A percentile compares a stretch with the other conserved stretches of the same genome.
Conservation (phyloP, 345 rosid species). For the Isatis tinctoria region DNA sequence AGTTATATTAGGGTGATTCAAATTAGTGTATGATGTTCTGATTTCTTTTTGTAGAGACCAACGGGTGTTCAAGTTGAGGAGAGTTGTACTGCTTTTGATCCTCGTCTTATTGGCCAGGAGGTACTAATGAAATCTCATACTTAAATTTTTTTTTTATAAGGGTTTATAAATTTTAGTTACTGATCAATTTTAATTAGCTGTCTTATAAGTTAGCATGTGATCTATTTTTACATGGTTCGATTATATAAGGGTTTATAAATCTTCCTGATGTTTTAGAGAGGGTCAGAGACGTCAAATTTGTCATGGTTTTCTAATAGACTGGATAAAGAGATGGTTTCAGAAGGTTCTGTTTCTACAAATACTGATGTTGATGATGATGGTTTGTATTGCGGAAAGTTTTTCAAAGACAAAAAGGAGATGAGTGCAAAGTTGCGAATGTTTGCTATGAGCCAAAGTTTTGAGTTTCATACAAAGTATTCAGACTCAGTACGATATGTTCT, state of each 20-base stretch:
- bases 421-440: background rate
- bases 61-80: no score
- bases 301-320: background rate
- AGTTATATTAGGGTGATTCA: no score
- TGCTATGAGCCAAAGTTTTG: background rate
- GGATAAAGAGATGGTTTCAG: background rate
- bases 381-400: background rate
- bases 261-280: background rate
- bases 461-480: background rate
- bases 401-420: background rate
- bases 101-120: no score
- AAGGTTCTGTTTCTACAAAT: background rate
- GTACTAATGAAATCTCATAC: no score
- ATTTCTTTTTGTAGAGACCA: no score
- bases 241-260: no score
- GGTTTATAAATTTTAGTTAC: background rate
- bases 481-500: background rate
- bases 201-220: background rate
- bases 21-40: no score
- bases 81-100: no score
- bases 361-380: background rate
- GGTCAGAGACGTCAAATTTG: background rate
- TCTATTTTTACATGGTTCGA: no score
- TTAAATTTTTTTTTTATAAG: background rate
- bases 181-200: no score